Evolutionary conservation across 495 filamentous ascomycete genomes (phyloP).

Genomic region (Echria macrotheca): DNA sequence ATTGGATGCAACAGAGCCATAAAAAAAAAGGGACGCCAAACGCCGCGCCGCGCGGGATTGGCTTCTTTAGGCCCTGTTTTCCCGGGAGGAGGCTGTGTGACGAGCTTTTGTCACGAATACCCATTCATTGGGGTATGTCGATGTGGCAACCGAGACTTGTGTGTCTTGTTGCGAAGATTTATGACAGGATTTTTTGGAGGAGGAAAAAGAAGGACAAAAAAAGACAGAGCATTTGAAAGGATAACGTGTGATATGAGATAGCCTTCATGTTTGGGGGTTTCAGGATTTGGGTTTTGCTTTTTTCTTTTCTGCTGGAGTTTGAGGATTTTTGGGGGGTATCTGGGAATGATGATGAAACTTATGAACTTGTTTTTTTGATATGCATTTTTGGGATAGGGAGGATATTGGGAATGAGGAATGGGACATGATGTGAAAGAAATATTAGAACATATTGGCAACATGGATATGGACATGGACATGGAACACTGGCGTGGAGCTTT

Average conservation of each 20-base stretch:
- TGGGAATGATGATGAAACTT: conserved; percentile 1
- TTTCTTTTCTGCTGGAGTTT: neutral
- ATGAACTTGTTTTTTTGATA: neutral
- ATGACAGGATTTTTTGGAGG: neutral
- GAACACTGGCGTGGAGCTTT: too few species aligned
- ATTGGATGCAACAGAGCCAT: neutral
- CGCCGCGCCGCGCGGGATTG: conserved; percentile 8
- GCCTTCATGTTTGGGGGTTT: neutral
- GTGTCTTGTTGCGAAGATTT: neutral
- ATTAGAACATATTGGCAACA: neutral
- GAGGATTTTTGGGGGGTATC: neutral
- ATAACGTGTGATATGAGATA: neutral
- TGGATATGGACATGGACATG: too few species aligned
- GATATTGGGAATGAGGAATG: neutral
- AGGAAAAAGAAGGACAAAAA: conserved; percentile 1
- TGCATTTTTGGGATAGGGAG: neutral
- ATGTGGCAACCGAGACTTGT: neutral
- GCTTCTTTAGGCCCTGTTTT: neutral
- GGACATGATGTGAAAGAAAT: neutral
- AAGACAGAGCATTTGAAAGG: neutral
- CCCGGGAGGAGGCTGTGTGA: conserved; percentile 2
- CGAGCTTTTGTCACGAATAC: neutral
- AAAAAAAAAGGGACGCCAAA: neutral
- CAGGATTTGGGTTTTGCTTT: neutral
- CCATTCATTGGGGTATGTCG: neutral